phyloP scores from a whole-genome alignment of 768 basidiomycete genomes.

The Hortiboletus campestris region DNA sequence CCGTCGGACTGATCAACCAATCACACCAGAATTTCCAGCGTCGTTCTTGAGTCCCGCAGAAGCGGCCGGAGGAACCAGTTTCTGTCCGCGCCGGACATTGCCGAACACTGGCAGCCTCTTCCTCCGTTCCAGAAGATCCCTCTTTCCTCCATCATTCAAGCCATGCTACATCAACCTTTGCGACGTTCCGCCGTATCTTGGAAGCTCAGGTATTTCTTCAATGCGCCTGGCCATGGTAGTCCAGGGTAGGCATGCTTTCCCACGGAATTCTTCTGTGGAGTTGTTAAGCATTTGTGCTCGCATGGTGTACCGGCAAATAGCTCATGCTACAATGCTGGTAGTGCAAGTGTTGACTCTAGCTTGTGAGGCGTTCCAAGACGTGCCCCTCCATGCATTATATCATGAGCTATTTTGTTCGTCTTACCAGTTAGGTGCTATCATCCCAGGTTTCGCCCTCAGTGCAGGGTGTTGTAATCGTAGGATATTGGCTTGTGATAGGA shows the following conservation, averaged over 20 bases:
- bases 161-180: neutral
- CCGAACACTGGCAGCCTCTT: neutral
- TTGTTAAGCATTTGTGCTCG: neutral
- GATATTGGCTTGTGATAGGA: neutral
- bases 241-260: neutral
- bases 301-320: neutral
- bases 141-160: neutral
- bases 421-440: neutral
- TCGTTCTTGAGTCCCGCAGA: too few species aligned
- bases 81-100: neutral
- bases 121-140: too few species aligned
- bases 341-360: neutral
- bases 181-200: neutral
- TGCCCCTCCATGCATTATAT: slow-evolving; percentile 6
- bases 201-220: neutral
- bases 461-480: neutral
- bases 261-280: neutral
- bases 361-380: neutral
- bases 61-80: too few species aligned
- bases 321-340: slow-evolving; percentile 14
- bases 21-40: too few species aligned
- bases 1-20: too few species aligned
- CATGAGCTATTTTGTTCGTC: slow-evolving; percentile 11
- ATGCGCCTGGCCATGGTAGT: neutral
- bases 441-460: neutral